Evolutionary conservation across 192 early-diverging fungal genomes (phyloP), one percentile per base, ranked within the genome.

Genomic region (Backusella morwellensis): DNA sequence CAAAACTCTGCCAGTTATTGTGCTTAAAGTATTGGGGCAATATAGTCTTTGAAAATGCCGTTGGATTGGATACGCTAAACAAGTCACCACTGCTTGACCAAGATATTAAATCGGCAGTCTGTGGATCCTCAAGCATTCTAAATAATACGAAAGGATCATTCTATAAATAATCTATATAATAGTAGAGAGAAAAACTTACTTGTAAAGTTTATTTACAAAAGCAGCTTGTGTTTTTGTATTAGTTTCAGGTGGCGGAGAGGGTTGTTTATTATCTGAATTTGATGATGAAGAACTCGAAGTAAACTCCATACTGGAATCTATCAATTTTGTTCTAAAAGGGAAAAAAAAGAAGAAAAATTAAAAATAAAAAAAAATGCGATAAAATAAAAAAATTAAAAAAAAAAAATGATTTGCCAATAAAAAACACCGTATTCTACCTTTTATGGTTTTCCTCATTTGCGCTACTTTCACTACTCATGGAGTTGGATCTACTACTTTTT

Each of bases 1-100:
- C 94, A 90, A 96, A 96, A 83, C 94, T 95, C 71, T 92, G 91
- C 91, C 92, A 96, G 85, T 96, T 95, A 81, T 93, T 95, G 81
- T 97, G 95, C 80, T 95, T 96, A 78, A 96, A 97, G 76, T 95
- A 92, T 79, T 93, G 91, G 29, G 95, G 95, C 54, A 97, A 81
- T 0, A 97, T 88, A 9, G 80, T 85, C 71, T 89, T 91, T 23
- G 93, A 91, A 75, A 97, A 93, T 70, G 93, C 94, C 15, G 92
- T 93, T 7, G 92, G 92, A 70, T 96, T 95, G 68, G 90, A 92
- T 23, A 98, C 93, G 21, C 95, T 92, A 82, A 98, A 98, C 70
- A 92, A 88, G 71, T 95, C 92, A 70, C 96, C 96, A 26, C 88
- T 84, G 15, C 82, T 81, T n/a, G 94, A 91, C 96, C 96, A 98